These are phyloP conservation scores for Neurospora pannonica DNA, from an alignment of 495 filamentous ascomycete species.

Conservation along the genomic window DNA sequence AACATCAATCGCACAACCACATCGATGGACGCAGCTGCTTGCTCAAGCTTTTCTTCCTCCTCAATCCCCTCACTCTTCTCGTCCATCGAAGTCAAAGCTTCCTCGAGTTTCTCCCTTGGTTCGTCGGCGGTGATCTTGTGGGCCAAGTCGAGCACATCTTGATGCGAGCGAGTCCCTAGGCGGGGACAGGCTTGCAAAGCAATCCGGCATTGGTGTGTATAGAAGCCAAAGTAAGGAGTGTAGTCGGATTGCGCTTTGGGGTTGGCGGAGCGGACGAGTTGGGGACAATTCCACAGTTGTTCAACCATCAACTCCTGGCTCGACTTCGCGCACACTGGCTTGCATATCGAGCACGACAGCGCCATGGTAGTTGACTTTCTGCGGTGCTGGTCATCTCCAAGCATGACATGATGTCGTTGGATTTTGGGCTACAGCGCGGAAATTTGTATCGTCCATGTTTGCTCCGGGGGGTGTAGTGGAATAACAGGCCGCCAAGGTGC, in stretches of 20 bases:
- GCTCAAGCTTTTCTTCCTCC: not conserved
- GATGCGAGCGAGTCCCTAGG: not conserved
- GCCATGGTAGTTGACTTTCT: not conserved
- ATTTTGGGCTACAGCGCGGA: not conserved
- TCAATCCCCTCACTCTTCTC: not conserved
- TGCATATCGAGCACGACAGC: not conserved
- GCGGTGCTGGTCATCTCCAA: not conserved
- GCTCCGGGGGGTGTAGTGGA: too few relatives aligned
- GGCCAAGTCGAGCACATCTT: constrained; percentile 2
- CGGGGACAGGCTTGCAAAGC: not conserved
- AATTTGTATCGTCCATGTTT: not conserved
- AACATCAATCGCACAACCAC: constrained; percentile 2
- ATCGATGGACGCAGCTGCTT: not conserved
- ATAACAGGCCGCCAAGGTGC: not conserved
- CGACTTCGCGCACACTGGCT: not conserved
- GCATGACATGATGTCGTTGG: not conserved
- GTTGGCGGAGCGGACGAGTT: not conserved
- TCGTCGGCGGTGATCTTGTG: not conserved
- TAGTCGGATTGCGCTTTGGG: not conserved
- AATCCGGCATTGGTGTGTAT: constrained; percentile 1
- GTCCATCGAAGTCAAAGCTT: not conserved
- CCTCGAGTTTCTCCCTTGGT: not conserved
- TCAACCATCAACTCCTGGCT: not conserved
- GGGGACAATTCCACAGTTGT: not conserved
- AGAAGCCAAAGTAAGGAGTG: constrained; percentile 1